Evolutionary conservation across 257 asterid genomes (phyloP), one percentile per base, ranked within the genome.

Genomic region (Nicotiana obtusifolia): DNA sequence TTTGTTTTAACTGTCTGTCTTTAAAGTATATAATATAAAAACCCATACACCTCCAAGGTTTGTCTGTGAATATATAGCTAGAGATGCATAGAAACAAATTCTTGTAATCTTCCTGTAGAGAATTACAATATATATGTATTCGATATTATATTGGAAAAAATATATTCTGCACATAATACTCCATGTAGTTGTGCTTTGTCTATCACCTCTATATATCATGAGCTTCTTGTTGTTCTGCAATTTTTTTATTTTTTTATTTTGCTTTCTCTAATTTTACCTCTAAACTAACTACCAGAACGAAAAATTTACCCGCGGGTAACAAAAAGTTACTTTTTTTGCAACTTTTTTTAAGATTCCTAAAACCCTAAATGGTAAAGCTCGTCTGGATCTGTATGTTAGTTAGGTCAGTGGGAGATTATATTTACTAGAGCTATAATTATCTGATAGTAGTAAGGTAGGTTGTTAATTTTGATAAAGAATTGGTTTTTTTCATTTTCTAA

Each of bases 1-100:
- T 73, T 73, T 44, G n/a, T 76, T 62, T 79, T 84, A 76, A 82
- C 84, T 79, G 88, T 79, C 75, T 31, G 75, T 84, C 83, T 81
- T 76, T 81, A 84, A 81, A 83, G 66, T 41, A 37, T 41, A 53
- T 73, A 73, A 26, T 10, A 26, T 16, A 10, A 3, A 69, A 11
- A 69, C 13, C 16, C 9, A 49, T 73, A 73, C 61, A 24, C 26
- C 61, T 73, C 24, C 41, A 15, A 47, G 24, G 62, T 24, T 47
- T 24, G 79, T 14, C 22, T 73, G 62, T 73, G 79, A 73, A 49
- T 73, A 41, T 41, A 41, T 41, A 41, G 49, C 49, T 9, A 73
- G 62, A 47, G 41, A 73, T 73, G 79, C 62, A 73, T 73, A 73
- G 61, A 24, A 73, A 47, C 60, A 73, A 73, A 73, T 44, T 44